Conservation (phyloP, 176 grass and related monocot genomes). For the Themeda triandra region DNA sequence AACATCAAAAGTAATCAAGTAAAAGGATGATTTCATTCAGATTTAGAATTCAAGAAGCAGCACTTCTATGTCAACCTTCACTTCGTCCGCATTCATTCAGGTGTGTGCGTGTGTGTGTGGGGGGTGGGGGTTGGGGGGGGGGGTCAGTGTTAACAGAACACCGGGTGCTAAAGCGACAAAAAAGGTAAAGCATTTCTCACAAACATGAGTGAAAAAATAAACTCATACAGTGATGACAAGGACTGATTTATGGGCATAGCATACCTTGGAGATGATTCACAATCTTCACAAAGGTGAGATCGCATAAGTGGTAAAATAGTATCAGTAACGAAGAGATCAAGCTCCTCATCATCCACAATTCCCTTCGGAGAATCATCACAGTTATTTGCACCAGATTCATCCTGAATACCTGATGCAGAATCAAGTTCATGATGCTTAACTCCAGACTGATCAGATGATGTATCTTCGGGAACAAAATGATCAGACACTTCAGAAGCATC, state of each 20-base stretch:
- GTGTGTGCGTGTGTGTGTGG: too few species aligned
- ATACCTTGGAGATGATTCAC: constrained; percentile 85
- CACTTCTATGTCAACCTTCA: not conserved
- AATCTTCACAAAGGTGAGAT: constrained; percentile 58
- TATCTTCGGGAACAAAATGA: constrained; percentile 33
- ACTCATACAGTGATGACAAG: not conserved
- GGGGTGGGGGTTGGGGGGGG: too few species aligned
- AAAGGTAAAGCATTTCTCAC: not conserved
- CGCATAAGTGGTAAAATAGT: constrained; percentile 77
- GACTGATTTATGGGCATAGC: constrained; percentile 2
- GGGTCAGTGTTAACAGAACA: not conserved
- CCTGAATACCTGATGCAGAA: not conserved
- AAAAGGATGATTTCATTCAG: constrained; percentile 8
- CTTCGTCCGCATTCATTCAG: too few species aligned
- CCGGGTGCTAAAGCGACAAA: not conserved
- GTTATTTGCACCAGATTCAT: not conserved
- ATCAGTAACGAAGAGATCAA: constrained; percentile 46
- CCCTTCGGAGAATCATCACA: constrained; percentile 33
- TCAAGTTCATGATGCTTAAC: constrained; percentile 4
- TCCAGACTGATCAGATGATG: constrained; percentile 28
- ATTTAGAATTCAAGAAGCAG: not conserved
- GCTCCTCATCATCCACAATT: constrained; percentile 40
- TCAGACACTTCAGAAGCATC: constrained; percentile 12
- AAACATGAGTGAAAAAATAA: constrained; percentile 9
- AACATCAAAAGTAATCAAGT: not conserved